Evolutionary conservation across 179 eudicot genomes (phyloP).

Genomic region (Vitellaria paradoxa): DNA sequence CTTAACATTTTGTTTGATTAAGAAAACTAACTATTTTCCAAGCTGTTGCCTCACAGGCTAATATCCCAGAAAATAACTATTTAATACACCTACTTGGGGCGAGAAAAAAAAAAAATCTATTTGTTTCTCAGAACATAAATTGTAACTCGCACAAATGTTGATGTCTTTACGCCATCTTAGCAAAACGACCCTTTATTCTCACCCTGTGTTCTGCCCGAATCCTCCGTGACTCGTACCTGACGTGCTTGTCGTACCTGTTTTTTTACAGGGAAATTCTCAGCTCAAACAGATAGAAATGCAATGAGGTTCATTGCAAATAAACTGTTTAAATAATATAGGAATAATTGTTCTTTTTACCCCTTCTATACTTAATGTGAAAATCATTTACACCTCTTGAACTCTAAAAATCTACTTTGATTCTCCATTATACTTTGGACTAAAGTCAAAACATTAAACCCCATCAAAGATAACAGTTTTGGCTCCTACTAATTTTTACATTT

Average conservation of each 20-base stretch:
- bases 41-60: neutral
- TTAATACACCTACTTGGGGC: neutral
- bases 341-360: no score
- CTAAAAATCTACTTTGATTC: no score
- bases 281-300: no score
- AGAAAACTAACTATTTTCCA: neutral
- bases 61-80: neutral
- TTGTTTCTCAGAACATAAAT: neutral
- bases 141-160: neutral
- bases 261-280: slow-evolving; percentile 6
- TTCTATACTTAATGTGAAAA: no score
- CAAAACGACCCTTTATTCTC: slow-evolving; percentile 91
- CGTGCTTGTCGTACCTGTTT: slow-evolving; percentile 85
- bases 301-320: neutral
- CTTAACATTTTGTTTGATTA: neutral
- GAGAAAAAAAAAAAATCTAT: neutral
- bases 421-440: no score
- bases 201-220: slow-evolving; percentile 74
- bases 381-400: no score
- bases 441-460: no score
- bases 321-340: no score
- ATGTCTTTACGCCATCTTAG: slow-evolving; percentile 50
- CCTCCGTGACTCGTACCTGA: slow-evolving; percentile 86
- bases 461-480: no score
- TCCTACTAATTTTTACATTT: no score